A percentile compares a stretch with the other conserved stretches of the same genome.
Conservation (phyloP, 768 basidiomycete genomes). For the Tulasnella sp. region DNA sequence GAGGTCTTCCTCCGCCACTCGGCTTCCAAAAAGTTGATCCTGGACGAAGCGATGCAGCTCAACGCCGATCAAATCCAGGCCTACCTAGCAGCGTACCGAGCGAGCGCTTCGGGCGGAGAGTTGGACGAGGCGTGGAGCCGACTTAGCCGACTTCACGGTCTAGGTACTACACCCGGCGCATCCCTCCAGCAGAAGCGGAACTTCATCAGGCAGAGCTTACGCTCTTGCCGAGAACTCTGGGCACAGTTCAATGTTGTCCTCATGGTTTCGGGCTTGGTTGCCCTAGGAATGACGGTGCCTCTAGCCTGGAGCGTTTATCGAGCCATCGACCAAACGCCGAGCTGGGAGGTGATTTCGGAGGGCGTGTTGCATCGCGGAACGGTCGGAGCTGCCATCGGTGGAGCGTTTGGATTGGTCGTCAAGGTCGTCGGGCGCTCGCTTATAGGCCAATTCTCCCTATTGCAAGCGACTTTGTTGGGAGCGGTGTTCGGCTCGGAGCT, state of each 20-base stretch:
- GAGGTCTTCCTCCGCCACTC: constrained; percentile 72
- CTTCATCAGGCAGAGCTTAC: constrained; percentile 61
- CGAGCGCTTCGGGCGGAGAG: constrained; percentile 65
- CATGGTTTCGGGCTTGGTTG: constrained; percentile 67
- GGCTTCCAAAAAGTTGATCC: background rate
- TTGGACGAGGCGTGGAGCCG: constrained; percentile 61
- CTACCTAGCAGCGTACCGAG: constrained; percentile 75
- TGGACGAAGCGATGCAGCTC: constrained; percentile 54
- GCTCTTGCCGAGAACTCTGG: constrained; percentile 81
- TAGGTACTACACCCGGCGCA: constrained; percentile 1
- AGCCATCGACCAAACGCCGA: constrained; percentile 6
- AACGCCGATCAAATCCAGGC: constrained; percentile 71
- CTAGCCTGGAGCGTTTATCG: constrained; percentile 38
- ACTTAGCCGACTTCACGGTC: constrained; percentile 41
- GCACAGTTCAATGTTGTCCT: constrained; percentile 83
- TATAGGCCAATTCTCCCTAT: constrained; percentile 15
- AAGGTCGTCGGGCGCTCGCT: constrained; percentile 13
- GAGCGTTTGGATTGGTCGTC: constrained; percentile 40
- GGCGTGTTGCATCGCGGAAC: constrained; percentile 27
- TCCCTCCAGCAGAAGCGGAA: constrained; percentile 36
- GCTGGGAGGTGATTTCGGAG: constrained; percentile 38
- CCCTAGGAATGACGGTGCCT: constrained; percentile 52
- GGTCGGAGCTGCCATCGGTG: constrained; percentile 30
- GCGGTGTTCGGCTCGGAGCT: constrained; percentile 35
- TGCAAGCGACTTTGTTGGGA: constrained; percentile 15